Base-by-base conservation (phyloP, 257 asterid species). In the Agastache rugosa region DNA sequence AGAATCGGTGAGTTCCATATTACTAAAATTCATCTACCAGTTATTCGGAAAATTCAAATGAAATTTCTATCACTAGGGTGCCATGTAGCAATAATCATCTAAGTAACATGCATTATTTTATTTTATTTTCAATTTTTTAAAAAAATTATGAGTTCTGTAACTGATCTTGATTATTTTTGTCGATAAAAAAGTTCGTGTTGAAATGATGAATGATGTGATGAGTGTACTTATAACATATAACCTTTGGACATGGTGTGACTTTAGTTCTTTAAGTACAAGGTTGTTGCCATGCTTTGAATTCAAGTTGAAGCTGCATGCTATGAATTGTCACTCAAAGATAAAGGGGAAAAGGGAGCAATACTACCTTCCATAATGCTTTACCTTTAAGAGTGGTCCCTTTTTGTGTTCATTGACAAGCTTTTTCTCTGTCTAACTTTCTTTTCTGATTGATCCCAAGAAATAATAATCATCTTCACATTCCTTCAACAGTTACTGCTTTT, bases 361-460 rank as follows among this genome's bases (percentile, higher is more conserved):
- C 75, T 75, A 67, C 79, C 77, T 62, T 72, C 76, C 60, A 69
- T n/a, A 23, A 45, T 76, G 78, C 69, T 69, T 75, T 31, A 31
- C 6, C 34, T 29, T 29, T 44, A 66, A 75, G 12, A 69, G 79
- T 75, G 83, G 72, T 55, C 86, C 86, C 81, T 73, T 72, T n/a
- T 64, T 27, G 60, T 62, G 80, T 70, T 63, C 65, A 45, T 53
- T 12, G 50, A 42, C 31, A 25, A 58, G 8, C 37, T 34, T 19
- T 67, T 51, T 76, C 9, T 54, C 44, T 54, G 11, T 44, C 45
- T 12, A 45, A n/a, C 5, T 67, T 41, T 22, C 55, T 55, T 44
- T 17, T 60, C 42, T 73, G 35, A 19, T 62, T 16, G 12, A 45
- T 47, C 27, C 22, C 55, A 9, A 51, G 37, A 60, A 19, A 62